A percentile compares a stretch with the other conserved stretches of the same genome.
These are phyloP conservation scores for Circinella minor DNA, from an alignment of 371 early-diverging fungal genomes.

Conservation along the genomic window DNA sequence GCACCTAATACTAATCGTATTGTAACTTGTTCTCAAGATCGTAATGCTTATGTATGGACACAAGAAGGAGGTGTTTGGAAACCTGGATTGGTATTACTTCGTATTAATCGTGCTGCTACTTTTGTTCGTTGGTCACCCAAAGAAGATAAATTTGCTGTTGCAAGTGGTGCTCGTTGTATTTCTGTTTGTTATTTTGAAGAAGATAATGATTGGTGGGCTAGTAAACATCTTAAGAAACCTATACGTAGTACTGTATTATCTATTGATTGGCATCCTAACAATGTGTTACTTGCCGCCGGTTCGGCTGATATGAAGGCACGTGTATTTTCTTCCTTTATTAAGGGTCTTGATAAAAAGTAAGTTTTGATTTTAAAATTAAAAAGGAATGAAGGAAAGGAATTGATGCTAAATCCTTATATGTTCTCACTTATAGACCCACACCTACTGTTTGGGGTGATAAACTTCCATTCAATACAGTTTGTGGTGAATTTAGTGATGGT, in stretches of 20 bases:
- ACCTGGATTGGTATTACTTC: slow-evolving; percentile 91
- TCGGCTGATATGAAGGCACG: slow-evolving; percentile 96
- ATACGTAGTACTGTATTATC: slow-evolving; percentile 90
- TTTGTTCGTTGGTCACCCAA: slow-evolving; percentile 94
- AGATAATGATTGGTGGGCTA: slow-evolving; percentile 96
- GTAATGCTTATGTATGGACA: slow-evolving; percentile 98
- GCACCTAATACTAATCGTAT: slow-evolving; percentile 94
- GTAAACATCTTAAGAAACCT: slow-evolving; percentile 94
- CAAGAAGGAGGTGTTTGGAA: slow-evolving; percentile 82
- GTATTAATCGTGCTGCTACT: slow-evolving; percentile 97
- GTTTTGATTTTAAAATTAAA: not conserved
- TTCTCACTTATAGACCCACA: slow-evolving; percentile 53
- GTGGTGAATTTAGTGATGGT: slow-evolving; percentile 84
- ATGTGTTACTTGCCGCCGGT: slow-evolving; percentile 92
- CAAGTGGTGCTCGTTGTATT: slow-evolving; percentile 88
- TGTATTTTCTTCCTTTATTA: slow-evolving; percentile 95
- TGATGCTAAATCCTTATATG: not conserved
- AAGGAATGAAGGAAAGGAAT: not conserved
- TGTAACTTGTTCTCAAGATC: slow-evolving; percentile 97
- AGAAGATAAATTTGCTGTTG: slow-evolving; percentile 98
- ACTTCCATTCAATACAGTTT: slow-evolving; percentile 91
- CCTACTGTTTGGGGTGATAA: slow-evolving; percentile 93
- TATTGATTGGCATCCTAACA: slow-evolving; percentile 97
- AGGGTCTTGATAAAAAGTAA: slow-evolving; percentile 91
- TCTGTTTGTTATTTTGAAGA: slow-evolving; percentile 96